Percentiles rank a stretch among this genome's conserved stretches.
Evolutionary conservation across 139 green algal species (phyloP).

Genomic region (Tetraselmis striata): DNA sequence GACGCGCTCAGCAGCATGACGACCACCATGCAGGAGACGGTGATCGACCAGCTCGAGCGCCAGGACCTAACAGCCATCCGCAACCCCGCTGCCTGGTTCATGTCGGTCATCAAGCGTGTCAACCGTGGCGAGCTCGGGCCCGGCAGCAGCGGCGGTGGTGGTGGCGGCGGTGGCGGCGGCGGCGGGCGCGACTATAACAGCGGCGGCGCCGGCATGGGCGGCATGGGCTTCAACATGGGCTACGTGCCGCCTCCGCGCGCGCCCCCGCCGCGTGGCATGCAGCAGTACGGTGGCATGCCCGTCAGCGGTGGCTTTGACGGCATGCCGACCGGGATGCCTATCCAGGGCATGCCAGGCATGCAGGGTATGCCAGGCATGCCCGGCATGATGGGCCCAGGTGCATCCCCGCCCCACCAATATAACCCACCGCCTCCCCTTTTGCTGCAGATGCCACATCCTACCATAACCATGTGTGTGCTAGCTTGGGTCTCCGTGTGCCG

Average conservation of each 20-base stretch:
- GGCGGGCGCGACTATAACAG: too few species aligned
- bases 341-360: not conserved
- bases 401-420: not conserved
- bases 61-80: constrained; percentile 35
- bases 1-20: constrained; percentile 24
- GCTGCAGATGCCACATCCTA: too few species aligned
- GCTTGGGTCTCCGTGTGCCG: too few species aligned
- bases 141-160: not conserved
- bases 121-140: not conserved
- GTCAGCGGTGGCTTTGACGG: too few species aligned
- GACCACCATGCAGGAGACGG: constrained; percentile 5
- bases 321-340: too few species aligned
- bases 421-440: too few species aligned
- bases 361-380: not conserved
- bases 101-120: constrained; percentile 24
- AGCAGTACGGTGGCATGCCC: not conserved
- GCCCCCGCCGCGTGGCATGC: not conserved
- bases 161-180: not conserved
- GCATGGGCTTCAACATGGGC: not conserved
- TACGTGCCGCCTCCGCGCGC: not conserved
- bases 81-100: constrained; percentile 34
- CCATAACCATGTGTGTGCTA: too few species aligned
- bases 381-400: not conserved
- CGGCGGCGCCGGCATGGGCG: too few species aligned
- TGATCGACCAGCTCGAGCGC: constrained; percentile 26